Evolutionary conservation across 441 rosid species (phyloP).

Genomic region (Hypseocharis bilobata): DNA sequence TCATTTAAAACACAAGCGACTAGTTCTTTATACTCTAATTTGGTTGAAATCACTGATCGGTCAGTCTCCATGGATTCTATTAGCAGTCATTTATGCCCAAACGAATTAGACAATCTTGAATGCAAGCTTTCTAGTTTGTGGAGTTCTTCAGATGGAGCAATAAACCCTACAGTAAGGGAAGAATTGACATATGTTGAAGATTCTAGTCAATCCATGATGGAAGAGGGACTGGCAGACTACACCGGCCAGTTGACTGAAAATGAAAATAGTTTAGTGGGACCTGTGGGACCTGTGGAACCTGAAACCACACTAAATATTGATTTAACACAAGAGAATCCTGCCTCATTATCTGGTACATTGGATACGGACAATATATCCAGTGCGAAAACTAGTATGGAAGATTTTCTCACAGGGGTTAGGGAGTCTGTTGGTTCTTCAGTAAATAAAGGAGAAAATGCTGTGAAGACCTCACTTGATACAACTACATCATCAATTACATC

Average conservation of each 20-base stretch:
- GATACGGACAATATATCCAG: conserved; percentile 28
- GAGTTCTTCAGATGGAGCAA: conserved; percentile 30
- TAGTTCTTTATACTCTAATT: conserved; percentile 32
- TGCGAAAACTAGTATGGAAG: conserved; percentile 39
- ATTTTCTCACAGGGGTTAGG: conserved; percentile 34
- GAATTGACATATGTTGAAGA: conserved; percentile 38
- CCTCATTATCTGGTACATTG: conserved; percentile 30
- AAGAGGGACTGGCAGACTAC: conserved; percentile 29
- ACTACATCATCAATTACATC: conserved; percentile 49
- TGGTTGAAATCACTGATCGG: conserved; percentile 30
- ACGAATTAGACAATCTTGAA: conserved; percentile 26
- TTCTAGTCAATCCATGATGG: conserved; percentile 31
- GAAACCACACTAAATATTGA: conserved; percentile 31
- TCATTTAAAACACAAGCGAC: conserved; percentile 43
- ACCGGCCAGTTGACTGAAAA: conserved; percentile 34
- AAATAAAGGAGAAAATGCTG: conserved; percentile 42
- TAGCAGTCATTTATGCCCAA: conserved; percentile 24
- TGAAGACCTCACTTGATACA: conserved; percentile 48
- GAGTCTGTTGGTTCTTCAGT: conserved; percentile 45
- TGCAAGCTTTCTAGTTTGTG: conserved; percentile 31
- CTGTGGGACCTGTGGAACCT: conserved; percentile 30
- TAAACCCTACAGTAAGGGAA: conserved; percentile 17
- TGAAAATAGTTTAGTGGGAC: conserved; percentile 24
- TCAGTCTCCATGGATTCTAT: conserved; percentile 21
- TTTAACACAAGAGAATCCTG: conserved; percentile 32